Percentiles rank a stretch among this genome's conserved stretches.
Conservation (phyloP, 2,329 filamentous ascomycete genomes). For the Graphiopsis chlorocephala region DNA sequence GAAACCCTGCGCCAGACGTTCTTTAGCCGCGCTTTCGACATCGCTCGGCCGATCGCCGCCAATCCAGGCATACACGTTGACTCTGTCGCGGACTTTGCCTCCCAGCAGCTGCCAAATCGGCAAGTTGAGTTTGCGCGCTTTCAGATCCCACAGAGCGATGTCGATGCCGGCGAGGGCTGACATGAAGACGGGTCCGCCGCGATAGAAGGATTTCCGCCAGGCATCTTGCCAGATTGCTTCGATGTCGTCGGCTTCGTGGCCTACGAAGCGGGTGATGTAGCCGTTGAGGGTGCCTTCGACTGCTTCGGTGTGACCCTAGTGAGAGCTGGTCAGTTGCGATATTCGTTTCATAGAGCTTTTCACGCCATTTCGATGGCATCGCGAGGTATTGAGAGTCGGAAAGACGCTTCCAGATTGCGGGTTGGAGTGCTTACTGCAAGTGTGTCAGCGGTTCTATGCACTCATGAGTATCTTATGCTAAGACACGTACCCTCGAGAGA, state of each 20-base stretch:
- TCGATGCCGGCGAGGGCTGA: slow-evolving; percentile 72
- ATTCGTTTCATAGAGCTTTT: background rate
- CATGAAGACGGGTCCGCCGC: slow-evolving; percentile 76
- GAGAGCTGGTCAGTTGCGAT: background rate
- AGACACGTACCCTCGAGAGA: slow-evolving; percentile 53
- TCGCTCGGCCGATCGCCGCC: slow-evolving; percentile 68
- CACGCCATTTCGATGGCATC: background rate
- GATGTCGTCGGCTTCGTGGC: slow-evolving; percentile 70
- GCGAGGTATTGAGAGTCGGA: background rate
- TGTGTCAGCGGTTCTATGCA: background rate
- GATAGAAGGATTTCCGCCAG: slow-evolving; percentile 61
- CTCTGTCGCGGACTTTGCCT: slow-evolving; percentile 66
- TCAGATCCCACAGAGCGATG: slow-evolving; percentile 77
- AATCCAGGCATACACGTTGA: slow-evolving; percentile 74
- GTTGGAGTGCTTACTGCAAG: background rate
- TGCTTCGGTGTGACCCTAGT: slow-evolving; percentile 62
- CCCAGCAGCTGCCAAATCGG: slow-evolving; percentile 72
- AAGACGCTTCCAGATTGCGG: background rate
- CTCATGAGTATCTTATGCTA: background rate
- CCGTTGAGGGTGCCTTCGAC: slow-evolving; percentile 71
- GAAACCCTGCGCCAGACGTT: slow-evolving; percentile 60
- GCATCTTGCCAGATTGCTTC: slow-evolving; percentile 75
- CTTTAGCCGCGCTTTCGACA: slow-evolving; percentile 50
- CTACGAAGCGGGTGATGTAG: slow-evolving; percentile 59
- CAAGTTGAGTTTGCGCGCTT: slow-evolving; percentile 60